Conservation (phyloP, 352 stramenopile genomes). For the Globisporangium heterothallicum region DNA sequence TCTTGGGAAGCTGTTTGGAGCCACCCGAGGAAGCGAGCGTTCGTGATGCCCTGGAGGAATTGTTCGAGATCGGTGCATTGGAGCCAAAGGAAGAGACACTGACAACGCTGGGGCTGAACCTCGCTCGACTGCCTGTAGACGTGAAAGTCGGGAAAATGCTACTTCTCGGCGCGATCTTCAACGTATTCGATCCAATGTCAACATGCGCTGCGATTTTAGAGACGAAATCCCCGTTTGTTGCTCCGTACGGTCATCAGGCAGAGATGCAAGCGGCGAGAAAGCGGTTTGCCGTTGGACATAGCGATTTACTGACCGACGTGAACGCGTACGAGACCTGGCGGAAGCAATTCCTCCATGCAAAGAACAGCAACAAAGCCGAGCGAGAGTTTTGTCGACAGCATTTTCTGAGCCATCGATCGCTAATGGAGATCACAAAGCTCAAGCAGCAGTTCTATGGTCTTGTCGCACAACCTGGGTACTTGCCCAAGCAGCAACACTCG, state of each 20-base stretch:
- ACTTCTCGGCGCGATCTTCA: conserved; percentile 93
- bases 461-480: conserved; percentile 64
- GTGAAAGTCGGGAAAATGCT: conserved; percentile 96
- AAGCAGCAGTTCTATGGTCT: conserved; percentile 71
- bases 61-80: conserved; percentile 88
- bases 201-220: conserved; percentile 73
- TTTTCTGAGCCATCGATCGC: conserved; percentile 50
- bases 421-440: conserved; percentile 66
- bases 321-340: conserved; percentile 72
- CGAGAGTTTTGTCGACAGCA: conserved; percentile 65
- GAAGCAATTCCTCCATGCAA: conserved; percentile 10
- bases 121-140: conserved; percentile 95
- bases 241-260: conserved; percentile 58
- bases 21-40: conserved; percentile 87
- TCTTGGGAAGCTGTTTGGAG: conserved; percentile 90
- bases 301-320: conserved; percentile 73
- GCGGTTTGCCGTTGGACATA: conserved; percentile 49
- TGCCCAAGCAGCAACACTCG: conserved; percentile 15
- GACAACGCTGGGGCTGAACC: conserved; percentile 90
- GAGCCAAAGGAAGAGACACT: conserved; percentile 58
- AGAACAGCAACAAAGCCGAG: conserved; percentile 23
- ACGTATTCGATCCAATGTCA: conserved; percentile 68
- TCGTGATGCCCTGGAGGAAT: conserved; percentile 86
- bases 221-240: conserved; percentile 80
- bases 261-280: conserved; percentile 64